These are phyloP conservation scores for Brachypodium distachyon DNA, from an alignment of 202 grass and related monocot genomes.

Conservation along the genomic window DNA sequence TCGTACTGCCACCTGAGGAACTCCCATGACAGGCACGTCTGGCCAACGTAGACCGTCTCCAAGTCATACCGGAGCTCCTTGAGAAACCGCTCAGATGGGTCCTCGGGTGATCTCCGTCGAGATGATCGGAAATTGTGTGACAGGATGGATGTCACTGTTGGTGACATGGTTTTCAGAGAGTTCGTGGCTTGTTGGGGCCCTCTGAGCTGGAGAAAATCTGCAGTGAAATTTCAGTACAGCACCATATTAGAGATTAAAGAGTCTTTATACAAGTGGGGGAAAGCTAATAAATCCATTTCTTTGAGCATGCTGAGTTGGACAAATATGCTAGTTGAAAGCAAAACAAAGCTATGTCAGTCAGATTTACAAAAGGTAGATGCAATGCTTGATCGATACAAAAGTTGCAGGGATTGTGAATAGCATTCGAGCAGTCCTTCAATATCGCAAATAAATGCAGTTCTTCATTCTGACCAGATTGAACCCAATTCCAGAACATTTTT, in stretches of 20 bases:
- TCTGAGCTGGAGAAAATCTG: constrained; percentile 91
- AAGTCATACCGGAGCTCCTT: constrained; percentile 67
- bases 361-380: constrained; percentile 20
- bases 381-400: constrained; percentile 23
- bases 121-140: constrained; percentile 49
- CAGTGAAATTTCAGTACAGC: neutral
- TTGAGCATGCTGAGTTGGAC: neutral
- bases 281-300: neutral
- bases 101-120: constrained; percentile 38
- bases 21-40: constrained; percentile 96
- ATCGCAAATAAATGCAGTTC: neutral
- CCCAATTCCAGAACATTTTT: neutral
- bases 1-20: constrained; percentile 95
- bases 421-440: neutral
- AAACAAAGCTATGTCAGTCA: neutral
- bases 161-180: constrained; percentile 47
- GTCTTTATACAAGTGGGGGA: neutral
- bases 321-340: constrained; percentile 9
- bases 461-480: neutral
- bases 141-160: constrained; percentile 62
- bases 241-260: neutral
- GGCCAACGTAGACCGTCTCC: constrained; percentile 85
- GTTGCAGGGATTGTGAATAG: neutral
- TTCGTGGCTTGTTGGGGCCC: constrained; percentile 43
- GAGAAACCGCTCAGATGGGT: constrained; percentile 66